Conservation (phyloP, 768 basidiomycete genomes). For the Goffeauzyma gilvescens region DNA sequence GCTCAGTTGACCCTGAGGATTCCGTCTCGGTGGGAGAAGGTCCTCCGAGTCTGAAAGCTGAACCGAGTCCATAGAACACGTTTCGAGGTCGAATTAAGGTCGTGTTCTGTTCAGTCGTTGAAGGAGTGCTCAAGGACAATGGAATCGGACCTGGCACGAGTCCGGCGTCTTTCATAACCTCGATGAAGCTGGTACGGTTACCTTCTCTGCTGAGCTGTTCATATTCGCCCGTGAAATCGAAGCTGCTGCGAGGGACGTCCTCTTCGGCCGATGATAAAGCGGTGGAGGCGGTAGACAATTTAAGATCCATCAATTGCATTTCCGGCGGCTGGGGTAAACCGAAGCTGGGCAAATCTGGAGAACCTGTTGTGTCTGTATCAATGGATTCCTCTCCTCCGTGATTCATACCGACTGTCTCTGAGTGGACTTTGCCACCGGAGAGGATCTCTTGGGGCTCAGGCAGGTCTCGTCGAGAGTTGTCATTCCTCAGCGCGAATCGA, state of each 20-base stretch:
- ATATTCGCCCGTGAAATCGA: slow-evolving; percentile 30
- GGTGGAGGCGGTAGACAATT: not conserved
- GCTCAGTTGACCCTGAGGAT: no score
- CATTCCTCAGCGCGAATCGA: slow-evolving; percentile 7
- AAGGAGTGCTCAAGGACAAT: not conserved
- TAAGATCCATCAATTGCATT: no score
- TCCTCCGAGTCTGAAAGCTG: no score
- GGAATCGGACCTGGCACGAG: not conserved
- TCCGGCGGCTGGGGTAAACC: no score
- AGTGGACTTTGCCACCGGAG: not conserved
- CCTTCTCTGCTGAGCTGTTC: slow-evolving; percentile 17
- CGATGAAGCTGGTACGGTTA: slow-evolving; percentile 22
- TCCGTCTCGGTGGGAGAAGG: no score
- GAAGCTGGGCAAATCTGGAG: no score
- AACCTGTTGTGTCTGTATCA: no score
- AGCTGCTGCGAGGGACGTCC: slow-evolving; percentile 15
- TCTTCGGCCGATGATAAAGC: not conserved
- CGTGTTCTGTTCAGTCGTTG: no score
- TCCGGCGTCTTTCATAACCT: slow-evolving; percentile 13
- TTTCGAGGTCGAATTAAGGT: no score
- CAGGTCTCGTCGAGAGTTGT: not conserved
- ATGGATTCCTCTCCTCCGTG: no score
- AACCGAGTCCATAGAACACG: no score
- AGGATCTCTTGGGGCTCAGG: not conserved
- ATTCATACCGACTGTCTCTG: slow-evolving; percentile 9